phyloP scores from a whole-genome alignment of 768 basidiomycete species.

The Tricholoma flavovirens region DNA sequence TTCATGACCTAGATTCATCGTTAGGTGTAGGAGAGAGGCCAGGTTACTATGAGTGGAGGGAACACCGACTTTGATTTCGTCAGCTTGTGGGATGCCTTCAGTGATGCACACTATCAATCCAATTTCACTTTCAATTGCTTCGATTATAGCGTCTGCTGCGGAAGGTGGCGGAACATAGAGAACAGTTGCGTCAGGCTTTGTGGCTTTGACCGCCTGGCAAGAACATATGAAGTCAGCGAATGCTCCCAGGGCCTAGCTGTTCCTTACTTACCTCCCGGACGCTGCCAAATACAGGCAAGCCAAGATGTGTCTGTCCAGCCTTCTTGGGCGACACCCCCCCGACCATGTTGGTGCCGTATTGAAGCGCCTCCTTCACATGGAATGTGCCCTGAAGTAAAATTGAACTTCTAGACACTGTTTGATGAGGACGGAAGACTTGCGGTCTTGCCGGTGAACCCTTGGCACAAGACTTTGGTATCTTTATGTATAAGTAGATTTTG shows the following conservation, averaged over 20 bases:
- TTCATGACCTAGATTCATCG: constrained; percentile 67
- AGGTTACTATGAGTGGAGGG: constrained; percentile 2
- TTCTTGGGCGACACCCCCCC: constrained; percentile 97
- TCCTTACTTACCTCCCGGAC: constrained; percentile 71
- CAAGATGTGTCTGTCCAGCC: constrained; percentile 92
- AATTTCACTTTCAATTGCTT: constrained; percentile 98
- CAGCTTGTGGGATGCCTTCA: constrained; percentile 96
- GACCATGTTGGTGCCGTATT: constrained; percentile 95
- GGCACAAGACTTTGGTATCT: constrained; percentile 91
- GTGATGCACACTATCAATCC: constrained; percentile 97
- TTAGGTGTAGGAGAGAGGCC: background rate
- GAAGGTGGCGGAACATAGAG: constrained; percentile 97
- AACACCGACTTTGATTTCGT: constrained; percentile 79
- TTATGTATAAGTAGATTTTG: constrained; percentile 89
- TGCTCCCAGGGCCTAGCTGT: background rate
- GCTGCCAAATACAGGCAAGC: constrained; percentile 88
- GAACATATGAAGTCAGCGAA: constrained; percentile 3
- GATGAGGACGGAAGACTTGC: constrained; percentile 35
- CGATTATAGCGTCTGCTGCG: constrained; percentile 95
- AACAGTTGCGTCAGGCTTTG: constrained; percentile 87
- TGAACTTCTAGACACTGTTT: background rate
- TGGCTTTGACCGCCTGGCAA: constrained; percentile 75
- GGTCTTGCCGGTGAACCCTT: constrained; percentile 94
- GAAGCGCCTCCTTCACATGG: constrained; percentile 89
- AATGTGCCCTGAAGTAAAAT: constrained; percentile 75